A percentile compares a stretch with the other conserved stretches of the same genome.
These are phyloP conservation scores for Beauveria medogensis DNA, from an alignment of 2,329 filamentous ascomycete species.

Conservation along the genomic window DNA sequence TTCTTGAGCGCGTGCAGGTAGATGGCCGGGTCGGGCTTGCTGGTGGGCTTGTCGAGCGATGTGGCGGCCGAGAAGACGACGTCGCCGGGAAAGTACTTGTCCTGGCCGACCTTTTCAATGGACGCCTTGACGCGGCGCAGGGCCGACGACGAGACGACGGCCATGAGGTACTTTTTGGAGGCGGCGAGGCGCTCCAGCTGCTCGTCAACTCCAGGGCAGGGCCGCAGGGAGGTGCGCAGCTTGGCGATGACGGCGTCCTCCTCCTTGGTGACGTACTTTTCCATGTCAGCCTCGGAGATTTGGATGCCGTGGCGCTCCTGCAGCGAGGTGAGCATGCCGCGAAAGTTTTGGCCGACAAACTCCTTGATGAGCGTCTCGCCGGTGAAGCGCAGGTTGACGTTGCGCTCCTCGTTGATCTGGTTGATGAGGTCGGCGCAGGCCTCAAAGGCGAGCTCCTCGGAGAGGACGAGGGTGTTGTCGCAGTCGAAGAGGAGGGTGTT, in stretches of 20 bases:
- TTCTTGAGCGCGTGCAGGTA: slow-evolving; percentile 71
- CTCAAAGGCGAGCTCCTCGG: slow-evolving; percentile 84
- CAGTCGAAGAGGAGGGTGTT: slow-evolving; percentile 67
- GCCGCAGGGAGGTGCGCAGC: slow-evolving; percentile 57
- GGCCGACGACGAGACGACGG: slow-evolving; percentile 76
- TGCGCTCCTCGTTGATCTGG: slow-evolving; percentile 64
- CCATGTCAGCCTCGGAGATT: slow-evolving; percentile 59
- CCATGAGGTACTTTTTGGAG: slow-evolving; percentile 59
- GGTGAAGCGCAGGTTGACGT: slow-evolving; percentile 62
- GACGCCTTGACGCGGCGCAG: slow-evolving; percentile 69
- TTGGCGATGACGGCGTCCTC: slow-evolving; percentile 79
- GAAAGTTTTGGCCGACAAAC: slow-evolving; percentile 92
- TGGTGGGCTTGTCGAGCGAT: slow-evolving; percentile 69
- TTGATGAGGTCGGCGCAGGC: slow-evolving; percentile 86
- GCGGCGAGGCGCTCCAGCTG: slow-evolving; percentile 57
- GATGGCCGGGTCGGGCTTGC: slow-evolving; percentile 85
- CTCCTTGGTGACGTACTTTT: slow-evolving; percentile 67
- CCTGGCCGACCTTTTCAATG: slow-evolving; percentile 70
- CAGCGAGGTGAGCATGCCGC: slow-evolving; percentile 75
- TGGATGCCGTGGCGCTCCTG: slow-evolving; percentile 68
- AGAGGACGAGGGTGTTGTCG: slow-evolving; percentile 90
- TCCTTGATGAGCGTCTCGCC: slow-evolving; percentile 71
- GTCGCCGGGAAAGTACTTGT: slow-evolving; percentile 69
- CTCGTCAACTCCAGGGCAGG: slow-evolving; percentile 60
- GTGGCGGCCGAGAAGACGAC: slow-evolving; percentile 77